Base-by-base conservation (phyloP, 495 filamentous ascomycete species). In the Hypoxylon fuscum region DNA sequence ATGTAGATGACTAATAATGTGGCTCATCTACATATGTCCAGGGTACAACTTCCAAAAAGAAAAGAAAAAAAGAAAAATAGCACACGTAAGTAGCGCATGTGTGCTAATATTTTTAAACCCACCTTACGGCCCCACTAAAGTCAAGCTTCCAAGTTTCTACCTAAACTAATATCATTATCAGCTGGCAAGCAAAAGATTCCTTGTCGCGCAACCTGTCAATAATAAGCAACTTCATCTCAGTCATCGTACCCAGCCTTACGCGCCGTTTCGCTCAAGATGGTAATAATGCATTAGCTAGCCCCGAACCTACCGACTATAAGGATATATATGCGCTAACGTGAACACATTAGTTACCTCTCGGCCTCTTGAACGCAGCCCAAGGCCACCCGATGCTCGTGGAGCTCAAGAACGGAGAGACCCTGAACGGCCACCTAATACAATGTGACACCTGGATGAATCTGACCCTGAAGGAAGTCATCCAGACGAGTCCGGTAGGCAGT, bases 381-480 rank as follows among this genome's bases (percentile, higher is more conserved):
- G 96, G 96, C 85, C 92, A 96, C 77, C 93, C 94, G 10, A 98
- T 98, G 93, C 90, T 98, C 49, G 95, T 98, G 38, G 95, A 98
- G 82, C 90, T 98, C 61, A 98, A 98, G 83, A 97, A 94, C 68
- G 96, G 95, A 76, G 96, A 98, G 74, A 98, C 94, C 0, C 81
- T 98, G 44, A 98, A 98, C 77, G 95, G 95, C 64, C 92, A 96
- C 72, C 81, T 98, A 51, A 88, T 97, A 73, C 93, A 87, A 72
- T 98, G 92, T 83, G 95, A 98, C 75, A 98, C 92, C 32, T 98
- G 93, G 92, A 98, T 98, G 95, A 98, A 98, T 75, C 76, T 98
- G 45, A 97, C 94, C 15, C 77, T 98, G 72, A 93, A 93, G 71
- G 95, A 97, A 69, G 96, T 98, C 7, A 90, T 98, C n/a, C 93